phyloP scores from a whole-genome alignment of 225 moss, liverwort and hornwort genomes.

The Pseudisothecium myosuroides region DNA sequence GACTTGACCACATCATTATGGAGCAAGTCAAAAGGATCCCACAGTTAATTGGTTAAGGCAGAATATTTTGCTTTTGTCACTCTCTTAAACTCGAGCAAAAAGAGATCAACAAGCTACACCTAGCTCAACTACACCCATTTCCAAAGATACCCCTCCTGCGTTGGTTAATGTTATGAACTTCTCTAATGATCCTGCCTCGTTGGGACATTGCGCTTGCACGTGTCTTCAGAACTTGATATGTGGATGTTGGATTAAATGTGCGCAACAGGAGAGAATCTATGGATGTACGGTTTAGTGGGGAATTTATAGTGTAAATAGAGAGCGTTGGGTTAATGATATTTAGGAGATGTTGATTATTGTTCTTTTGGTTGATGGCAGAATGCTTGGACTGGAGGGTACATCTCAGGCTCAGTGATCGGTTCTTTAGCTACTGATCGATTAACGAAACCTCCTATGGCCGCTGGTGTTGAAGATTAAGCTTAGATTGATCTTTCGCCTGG shows the following conservation, averaged over 20 bases:
- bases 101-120: neutral
- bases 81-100: neutral
- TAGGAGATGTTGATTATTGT: neutral
- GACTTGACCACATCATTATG: neutral
- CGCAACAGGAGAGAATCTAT: neutral
- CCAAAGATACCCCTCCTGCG: neutral
- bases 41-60: neutral
- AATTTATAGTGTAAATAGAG: neutral
- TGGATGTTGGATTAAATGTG: neutral
- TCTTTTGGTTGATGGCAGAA: conserved; percentile 37
- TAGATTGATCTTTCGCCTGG: neutral
- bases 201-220: neutral
- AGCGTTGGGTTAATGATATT: neutral
- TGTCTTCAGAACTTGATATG: neutral
- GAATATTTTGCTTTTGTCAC: neutral
- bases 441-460: neutral
- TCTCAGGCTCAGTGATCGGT: conserved; percentile 61
- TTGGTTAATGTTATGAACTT: neutral
- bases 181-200: neutral
- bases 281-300: neutral
- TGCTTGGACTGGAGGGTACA: conserved; percentile 91
- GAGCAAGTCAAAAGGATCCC: neutral
- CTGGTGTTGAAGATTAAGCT: neutral
- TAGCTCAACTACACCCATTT: neutral
- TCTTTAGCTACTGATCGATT: neutral